Base-by-base conservation (phyloP, 1,139 yeast genomes). In the Tardiomyces blankii region DNA sequence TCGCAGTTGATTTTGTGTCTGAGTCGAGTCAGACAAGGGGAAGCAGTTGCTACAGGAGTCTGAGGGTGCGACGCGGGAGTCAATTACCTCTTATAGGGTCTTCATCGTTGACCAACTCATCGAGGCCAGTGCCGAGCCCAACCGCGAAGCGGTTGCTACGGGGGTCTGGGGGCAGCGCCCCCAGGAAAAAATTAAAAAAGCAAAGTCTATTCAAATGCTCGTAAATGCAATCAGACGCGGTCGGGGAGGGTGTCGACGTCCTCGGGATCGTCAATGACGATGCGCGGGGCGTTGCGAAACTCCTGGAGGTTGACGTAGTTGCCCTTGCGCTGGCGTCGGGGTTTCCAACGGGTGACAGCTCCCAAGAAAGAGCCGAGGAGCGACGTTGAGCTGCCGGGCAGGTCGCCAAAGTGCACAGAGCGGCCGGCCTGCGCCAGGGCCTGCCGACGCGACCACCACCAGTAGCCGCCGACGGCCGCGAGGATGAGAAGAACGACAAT, bases 401-500 rank as follows among this genome's bases (percentile, higher is more conserved):
- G 35, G 35, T 30, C 16, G n/a, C 16, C 35, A 30, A 30, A 30
- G 35, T 30, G 35, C 16, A 30, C 35, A 30, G 16, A 13, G 9
- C 35, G 35, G 16, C 16, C 16, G 16, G 16, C n/a, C 35, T 30
- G 35, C 9, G 16, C n/a, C 5, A 3, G 35, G 9, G 5, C 35
- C 16, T 14, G 35, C 16, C 35, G 35, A 11, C 35, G 35, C 5
- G 9, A 5, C 35, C 35, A 30, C 16, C 16, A 12, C 35, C 35
- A 30, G 35, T 30, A 30, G 16, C 35, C 35, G 5, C 55, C 52
- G 2, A 54, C 53, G 1, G 52, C 59, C 1, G 60, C 49, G 1
- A 59, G 48, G 3, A 61, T 50, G 1, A 67, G 42, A 14, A 65
- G 52, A 18, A 64, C 63, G 1, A 67, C 57, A 1, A 63, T 54